These are phyloP conservation scores for Fusarium anguioides DNA, from an alignment of 2,329 filamentous ascomycete genomes.

Conservation along the genomic window DNA sequence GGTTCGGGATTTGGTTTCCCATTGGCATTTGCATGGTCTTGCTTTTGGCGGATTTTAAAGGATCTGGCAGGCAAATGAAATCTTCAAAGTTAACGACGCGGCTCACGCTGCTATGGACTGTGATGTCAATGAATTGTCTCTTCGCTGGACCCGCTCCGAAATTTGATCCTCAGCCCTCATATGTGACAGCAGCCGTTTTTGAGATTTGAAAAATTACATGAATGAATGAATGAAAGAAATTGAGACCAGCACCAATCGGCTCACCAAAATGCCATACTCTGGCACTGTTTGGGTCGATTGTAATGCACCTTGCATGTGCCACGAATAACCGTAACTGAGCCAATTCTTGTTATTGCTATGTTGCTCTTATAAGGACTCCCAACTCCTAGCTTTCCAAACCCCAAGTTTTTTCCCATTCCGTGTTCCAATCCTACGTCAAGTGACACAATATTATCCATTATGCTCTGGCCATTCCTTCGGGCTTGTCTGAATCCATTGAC, in stretches of 20 bases:
- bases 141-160: constrained; percentile 32
- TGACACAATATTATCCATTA: background rate
- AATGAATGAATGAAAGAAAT: background rate
- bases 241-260: background rate
- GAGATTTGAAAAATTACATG: background rate
- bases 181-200: background rate
- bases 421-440: background rate
- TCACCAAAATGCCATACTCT: background rate
- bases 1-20: constrained; percentile 55
- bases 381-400: constrained; percentile 7
- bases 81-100: constrained; percentile 55
- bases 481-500: background rate
- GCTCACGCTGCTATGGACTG: constrained; percentile 35
- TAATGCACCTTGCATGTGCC: background rate
- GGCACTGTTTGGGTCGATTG: background rate
- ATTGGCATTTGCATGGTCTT: constrained; percentile 64
- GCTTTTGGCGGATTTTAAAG: constrained; percentile 62
- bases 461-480: background rate
- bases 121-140: constrained; percentile 43
- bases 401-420: background rate
- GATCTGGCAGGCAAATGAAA: constrained; percentile 65
- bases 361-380: background rate
- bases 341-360: background rate
- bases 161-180: background rate
- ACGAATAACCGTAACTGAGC: background rate